Percentiles rank a stretch among this genome's conserved stretches.
phyloP scores from a whole-genome alignment of 78 protist genomes.

The Dictyostelium purpureum region DNA sequence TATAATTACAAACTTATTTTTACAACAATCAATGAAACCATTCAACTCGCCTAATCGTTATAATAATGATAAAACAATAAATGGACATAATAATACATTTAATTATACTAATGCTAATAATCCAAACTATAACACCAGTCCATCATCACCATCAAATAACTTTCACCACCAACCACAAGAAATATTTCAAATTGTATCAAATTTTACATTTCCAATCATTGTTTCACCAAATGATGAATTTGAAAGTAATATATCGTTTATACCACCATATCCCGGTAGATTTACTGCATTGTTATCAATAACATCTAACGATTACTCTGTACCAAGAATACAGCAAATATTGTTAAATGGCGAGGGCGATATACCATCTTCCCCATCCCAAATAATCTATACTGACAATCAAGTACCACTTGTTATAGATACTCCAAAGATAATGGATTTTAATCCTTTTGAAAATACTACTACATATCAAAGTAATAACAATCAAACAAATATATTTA shows the following conservation, averaged over 20 bases:
- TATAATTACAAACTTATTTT: conserved; percentile 21
- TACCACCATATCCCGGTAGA: conserved; percentile 43
- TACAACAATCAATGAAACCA: conserved; percentile 48
- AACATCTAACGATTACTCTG: not conserved
- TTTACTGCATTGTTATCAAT: conserved; percentile 53
- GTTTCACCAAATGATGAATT: conserved; percentile 35
- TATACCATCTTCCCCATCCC: conserved; percentile 47
- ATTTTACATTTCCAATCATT: conserved; percentile 26
- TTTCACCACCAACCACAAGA: conserved; percentile 4
- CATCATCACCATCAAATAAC: not conserved
- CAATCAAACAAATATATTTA: no score
- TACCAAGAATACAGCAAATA: conserved; percentile 37
- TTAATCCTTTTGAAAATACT: not conserved
- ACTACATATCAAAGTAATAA: not conserved
- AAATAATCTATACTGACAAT: conserved; percentile 50
- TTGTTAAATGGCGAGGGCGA: conserved; percentile 75
- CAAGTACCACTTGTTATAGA: conserved; percentile 42
- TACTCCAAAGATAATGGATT: conserved; percentile 8
- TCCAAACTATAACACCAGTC: no score
- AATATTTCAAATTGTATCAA: conserved; percentile 16
- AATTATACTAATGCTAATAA: not conserved
- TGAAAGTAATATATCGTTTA: conserved; percentile 51
- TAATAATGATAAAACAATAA: not conserved
- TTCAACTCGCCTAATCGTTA: not conserved
- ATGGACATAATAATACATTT: no score